These are phyloP conservation scores for Plasmopara muralis DNA, from an alignment of 352 stramenopile genomes.

Conservation along the genomic window DNA sequence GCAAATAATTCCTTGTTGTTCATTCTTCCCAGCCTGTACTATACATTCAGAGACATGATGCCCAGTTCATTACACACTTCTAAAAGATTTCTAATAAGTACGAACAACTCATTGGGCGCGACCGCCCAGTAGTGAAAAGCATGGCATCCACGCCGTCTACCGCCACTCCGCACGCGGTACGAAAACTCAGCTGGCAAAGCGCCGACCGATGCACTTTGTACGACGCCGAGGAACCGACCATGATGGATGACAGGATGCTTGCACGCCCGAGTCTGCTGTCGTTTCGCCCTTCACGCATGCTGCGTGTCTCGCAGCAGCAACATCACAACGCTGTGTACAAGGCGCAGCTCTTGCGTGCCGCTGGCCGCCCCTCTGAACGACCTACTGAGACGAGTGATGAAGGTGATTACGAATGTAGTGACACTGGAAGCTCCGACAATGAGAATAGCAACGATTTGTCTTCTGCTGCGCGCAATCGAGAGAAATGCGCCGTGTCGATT, in stretches of 20 bases:
- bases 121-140: conserved; percentile 13
- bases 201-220: conserved; percentile 17
- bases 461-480: conserved; percentile 9
- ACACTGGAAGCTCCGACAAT: conserved; percentile 13
- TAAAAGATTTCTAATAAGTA: conserved; percentile 15
- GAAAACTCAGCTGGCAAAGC: conserved; percentile 16
- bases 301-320: conserved; percentile 41
- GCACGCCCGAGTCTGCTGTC: conserved; percentile 39
- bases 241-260: conserved; percentile 32
- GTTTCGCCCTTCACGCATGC: conserved; percentile 41
- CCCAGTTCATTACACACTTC: conserved; percentile 25
- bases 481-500: conserved; percentile 10
- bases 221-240: conserved; percentile 27
- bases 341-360: conserved; percentile 29
- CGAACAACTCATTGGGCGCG: conserved; percentile 9
- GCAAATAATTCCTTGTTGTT: not conserved
- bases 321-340: conserved; percentile 39
- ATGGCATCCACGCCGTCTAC: conserved; percentile 23
- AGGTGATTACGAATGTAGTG: conserved; percentile 31
- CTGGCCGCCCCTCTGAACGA: conserved; percentile 15
- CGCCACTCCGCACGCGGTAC: conserved; percentile 24
- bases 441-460: conserved; percentile 9
- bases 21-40: conserved; percentile 1
- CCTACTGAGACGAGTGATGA: conserved; percentile 21
- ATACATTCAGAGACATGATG: conserved; percentile 4